A percentile compares a stretch with the other conserved stretches of the same genome.
Evolutionary conservation across 768 basidiomycete species (phyloP).

Genomic region (Cystobasidium tubakii): DNA sequence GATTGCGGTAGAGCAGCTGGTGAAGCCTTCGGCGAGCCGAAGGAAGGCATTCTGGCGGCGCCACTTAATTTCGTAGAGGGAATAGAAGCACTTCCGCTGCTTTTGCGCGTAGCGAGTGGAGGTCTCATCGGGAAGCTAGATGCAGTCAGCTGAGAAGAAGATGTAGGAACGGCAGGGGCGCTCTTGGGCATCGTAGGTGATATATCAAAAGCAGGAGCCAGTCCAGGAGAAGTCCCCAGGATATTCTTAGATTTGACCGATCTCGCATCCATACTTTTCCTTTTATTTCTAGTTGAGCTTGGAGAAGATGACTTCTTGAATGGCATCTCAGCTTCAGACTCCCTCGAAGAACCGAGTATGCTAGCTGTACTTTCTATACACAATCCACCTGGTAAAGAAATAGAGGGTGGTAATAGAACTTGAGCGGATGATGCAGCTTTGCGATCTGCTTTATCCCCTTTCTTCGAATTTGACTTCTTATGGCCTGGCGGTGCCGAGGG

Average conservation of each 20-base stretch:
- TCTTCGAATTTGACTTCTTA: background rate
- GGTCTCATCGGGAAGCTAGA: background rate
- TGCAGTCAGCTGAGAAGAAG: background rate
- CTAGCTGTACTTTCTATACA: slow-evolving; percentile 15
- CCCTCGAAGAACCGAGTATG: background rate
- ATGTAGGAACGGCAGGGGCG: background rate
- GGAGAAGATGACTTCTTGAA: no score
- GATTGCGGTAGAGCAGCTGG: background rate
- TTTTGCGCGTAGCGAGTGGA: background rate
- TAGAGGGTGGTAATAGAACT: background rate
- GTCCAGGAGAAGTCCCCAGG: background rate
- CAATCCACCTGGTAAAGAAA: background rate
- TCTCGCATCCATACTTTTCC: background rate
- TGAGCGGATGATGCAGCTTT: background rate
- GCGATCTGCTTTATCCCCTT: background rate
- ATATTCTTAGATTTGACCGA: background rate
- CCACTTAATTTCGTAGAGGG: background rate
- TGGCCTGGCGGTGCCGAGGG: background rate
- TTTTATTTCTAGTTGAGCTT: background rate
- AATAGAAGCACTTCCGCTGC: background rate
- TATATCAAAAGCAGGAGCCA: slow-evolving; percentile 10
- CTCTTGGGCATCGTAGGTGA: background rate
- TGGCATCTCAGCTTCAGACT: background rate
- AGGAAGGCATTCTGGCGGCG: background rate
- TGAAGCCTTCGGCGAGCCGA: background rate